Base-by-base conservation (phyloP, 2,329 filamentous ascomycete genomes). In the Colletotrichum tabaci region DNA sequence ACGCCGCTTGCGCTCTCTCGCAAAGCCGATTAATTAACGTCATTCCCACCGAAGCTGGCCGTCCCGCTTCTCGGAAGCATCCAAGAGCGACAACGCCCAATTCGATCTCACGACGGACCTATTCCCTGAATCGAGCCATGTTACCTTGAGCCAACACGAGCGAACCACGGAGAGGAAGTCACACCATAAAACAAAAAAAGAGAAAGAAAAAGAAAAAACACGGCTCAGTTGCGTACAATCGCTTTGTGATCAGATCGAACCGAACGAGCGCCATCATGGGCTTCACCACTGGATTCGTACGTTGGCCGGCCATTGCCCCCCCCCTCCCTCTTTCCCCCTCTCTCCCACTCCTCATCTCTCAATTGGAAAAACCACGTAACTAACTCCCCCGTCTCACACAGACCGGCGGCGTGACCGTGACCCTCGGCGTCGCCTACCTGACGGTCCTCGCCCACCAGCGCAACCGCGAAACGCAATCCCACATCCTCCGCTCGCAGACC, bases 321-420 rank as follows among this genome's bases (percentile, higher is more conserved):
- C 9, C 30, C 30, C 8, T 18, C 52, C 23, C 13, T 5, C 35
- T 23, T 9, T 1, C 1, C 15, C 40, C 16, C 49, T 7, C 18
- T n/a, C 55, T 47, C 26, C 9, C 21, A 30, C 44, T 13, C 23
- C 21, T 38, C 52, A 13, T 4, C 26, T 6, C 8, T 13, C 61
- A 66, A 55, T 47, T 44, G n/a, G 42, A 40, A 18, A 46, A 7
- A 49, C 18, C 21, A 4, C 2, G 16, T 15, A 18, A 18, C 63
- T 73, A 49, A 73, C 23, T 23, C 9, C 30, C 8, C 30, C 47
- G 23, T 18, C 18, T 26, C 49, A 26, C 38, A 49, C 75, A 95
- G 93, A 90, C 92, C 74, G 91, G 93, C 78, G 93, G 93, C 75
- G 89, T 94, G 67, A 92, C 93, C 74, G 85, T 96, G 72, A 95